A percentile compares a stretch with the other conserved stretches of the same genome.
Evolutionary conservation across 129 eudicot genomes (phyloP).

Genomic region (Ambrosia trifida): DNA sequence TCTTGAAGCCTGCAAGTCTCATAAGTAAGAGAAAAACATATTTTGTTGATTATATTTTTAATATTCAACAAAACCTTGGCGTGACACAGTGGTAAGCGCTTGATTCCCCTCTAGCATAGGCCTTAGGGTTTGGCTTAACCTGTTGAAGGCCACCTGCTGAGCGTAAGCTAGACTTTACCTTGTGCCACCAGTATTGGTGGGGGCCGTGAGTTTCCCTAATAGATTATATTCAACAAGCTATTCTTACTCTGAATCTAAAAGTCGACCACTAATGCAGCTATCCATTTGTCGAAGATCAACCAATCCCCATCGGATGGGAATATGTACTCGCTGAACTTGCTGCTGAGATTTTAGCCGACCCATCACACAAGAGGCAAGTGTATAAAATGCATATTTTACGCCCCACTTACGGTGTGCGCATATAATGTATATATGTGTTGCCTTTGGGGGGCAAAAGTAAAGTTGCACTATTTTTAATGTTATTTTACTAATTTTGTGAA

Average conservation of each 20-base stretch:
- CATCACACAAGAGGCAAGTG: constrained; percentile 57
- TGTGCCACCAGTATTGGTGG: neutral
- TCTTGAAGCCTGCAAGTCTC: constrained; percentile 90
- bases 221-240: neutral
- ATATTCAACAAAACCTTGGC: neutral
- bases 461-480: no score
- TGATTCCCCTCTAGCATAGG: neutral
- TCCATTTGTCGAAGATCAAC: constrained; percentile 82
- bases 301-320: constrained; percentile 81
- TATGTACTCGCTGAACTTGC: constrained; percentile 71
- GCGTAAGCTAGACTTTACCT: neutral
- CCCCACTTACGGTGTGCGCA: no score
- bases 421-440: no score
- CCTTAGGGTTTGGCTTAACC: neutral
- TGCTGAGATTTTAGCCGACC: constrained; percentile 65
- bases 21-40: constrained; percentile 47
- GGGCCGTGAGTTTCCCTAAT: neutral
- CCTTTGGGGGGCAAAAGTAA: no score
- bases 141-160: neutral
- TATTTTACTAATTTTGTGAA: no score
- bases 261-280: constrained; percentile 48
- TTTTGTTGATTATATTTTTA: neutral
- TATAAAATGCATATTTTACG: neutral
- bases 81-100: neutral
- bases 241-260: neutral